phyloP scores from a whole-genome alignment of 805 yeast genomes.

The Tetrapisispora arboricola region DNA sequence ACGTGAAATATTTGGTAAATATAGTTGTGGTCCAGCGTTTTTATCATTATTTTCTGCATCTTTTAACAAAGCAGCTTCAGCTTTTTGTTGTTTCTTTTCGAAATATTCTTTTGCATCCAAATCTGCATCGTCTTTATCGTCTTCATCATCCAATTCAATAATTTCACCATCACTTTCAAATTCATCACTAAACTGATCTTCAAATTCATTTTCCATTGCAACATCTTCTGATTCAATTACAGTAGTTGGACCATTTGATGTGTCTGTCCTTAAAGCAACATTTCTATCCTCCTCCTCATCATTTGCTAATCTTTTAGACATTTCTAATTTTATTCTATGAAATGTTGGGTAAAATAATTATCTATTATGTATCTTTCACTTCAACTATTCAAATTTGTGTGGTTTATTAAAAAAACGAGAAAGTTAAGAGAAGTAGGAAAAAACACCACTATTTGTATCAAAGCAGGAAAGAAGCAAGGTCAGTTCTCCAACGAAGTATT shows the following conservation, averaged over 20 bases:
- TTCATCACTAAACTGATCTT: constrained; percentile 84
- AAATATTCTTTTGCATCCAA: constrained; percentile 29
- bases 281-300: constrained; percentile 33
- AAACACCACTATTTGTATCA: too few species aligned
- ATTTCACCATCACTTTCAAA: constrained; percentile 87
- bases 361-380: too few species aligned
- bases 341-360: too few species aligned
- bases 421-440: too few species aligned
- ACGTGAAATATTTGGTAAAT: constrained; percentile 77
- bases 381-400: too few species aligned
- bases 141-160: constrained; percentile 65
- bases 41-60: constrained; percentile 27
- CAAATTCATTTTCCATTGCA: constrained; percentile 64
- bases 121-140: constrained; percentile 33
- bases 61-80: constrained; percentile 30
- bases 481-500: too few species aligned
- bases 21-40: constrained; percentile 36
- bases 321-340: constrained; percentile 17
- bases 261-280: constrained; percentile 33
- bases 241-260: constrained; percentile 15
- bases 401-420: too few species aligned
- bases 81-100: constrained; percentile 29
- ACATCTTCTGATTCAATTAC: constrained; percentile 32
- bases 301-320: constrained; percentile 46
- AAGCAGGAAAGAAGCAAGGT: too few species aligned